Evolutionary conservation across 1,284 basidiomycete species (phyloP), one percentile per base, ranked within the genome.

Genomic region (Cystobasidium slooffiae): DNA sequence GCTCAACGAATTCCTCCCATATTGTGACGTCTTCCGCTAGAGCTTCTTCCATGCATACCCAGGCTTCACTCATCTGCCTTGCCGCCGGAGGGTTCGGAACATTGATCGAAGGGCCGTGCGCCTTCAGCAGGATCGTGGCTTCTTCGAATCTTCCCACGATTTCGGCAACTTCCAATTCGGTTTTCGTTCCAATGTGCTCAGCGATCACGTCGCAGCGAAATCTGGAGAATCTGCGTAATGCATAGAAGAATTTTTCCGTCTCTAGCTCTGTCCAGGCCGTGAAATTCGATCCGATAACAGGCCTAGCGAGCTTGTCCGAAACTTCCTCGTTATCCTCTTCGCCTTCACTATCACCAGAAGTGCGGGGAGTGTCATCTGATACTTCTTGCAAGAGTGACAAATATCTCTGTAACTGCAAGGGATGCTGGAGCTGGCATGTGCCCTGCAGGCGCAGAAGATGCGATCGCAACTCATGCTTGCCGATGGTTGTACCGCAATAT

Each of bases 201-300:
- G 70, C 70, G 9, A 73, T 73, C 22, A 37, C 41, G 37, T 73
- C 70, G 20, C 53, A 41, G 6, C 63, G 37, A 43, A 73, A 73
- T 10, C 52, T 44, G 4, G 70, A 73, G 31, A 46, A 66, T 8
- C 70, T 63, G 18, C 2, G 18, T 37, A 73, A 18, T 1, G 70
- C 70, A 22, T 22, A 41, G 52, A 73, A 73, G 53, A 73, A 59
- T 6, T 49, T 53, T 18, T 73, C 63, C 18, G 47, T 66, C 46
- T 73, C 70, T 39, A 12, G 31, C 41, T 53, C 47, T 10, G 63
- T 62, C 70, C 70, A 73, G 31, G 41, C 24, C n/a, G 44, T 22
- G 37, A 66, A 52, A 44, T 31, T 53, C 6, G 70, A 52, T 18
- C 16, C 52, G n/a, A 66, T 22, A 37, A 62, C 49, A 8, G 51